Conservation (phyloP, 2,329 filamentous ascomycete species). For the Alternaria burnsii region DNA sequence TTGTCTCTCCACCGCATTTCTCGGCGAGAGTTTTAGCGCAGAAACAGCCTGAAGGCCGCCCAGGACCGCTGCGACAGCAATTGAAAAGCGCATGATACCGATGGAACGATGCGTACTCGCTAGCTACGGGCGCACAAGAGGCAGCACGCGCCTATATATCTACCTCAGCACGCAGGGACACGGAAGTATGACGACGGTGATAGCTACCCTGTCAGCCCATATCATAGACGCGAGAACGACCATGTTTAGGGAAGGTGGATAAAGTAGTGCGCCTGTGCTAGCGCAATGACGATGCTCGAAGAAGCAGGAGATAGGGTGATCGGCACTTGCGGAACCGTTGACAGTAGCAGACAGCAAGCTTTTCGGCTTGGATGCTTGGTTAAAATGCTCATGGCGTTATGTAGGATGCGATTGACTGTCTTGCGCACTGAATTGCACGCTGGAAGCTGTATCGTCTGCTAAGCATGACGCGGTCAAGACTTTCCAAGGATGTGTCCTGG, state of each 20-base stretch:
- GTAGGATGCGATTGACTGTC: background rate
- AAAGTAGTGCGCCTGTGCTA: constrained; percentile 23
- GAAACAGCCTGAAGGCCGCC: constrained; percentile 35
- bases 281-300: constrained; percentile 25
- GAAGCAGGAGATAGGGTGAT: constrained; percentile 38
- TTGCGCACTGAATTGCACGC: background rate
- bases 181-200: constrained; percentile 1
- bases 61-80: constrained; percentile 31
- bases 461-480: constrained; percentile 3
- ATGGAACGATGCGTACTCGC: constrained; percentile 8
- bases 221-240: constrained; percentile 16
- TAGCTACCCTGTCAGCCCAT: constrained; percentile 12
- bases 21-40: constrained; percentile 31
- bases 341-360: constrained; percentile 19
- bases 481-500: background rate
- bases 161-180: background rate
- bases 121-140: background rate
- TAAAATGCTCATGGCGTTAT: background rate
- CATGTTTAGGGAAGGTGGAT: constrained; percentile 42
- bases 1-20: constrained; percentile 28
- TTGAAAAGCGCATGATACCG: constrained; percentile 37
- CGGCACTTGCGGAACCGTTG: constrained; percentile 23
- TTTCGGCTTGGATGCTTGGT: constrained; percentile 11
- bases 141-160: constrained; percentile 13
- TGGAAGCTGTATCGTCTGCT: background rate